Conservation (phyloP, 1,284 basidiomycete species). For the Pulchroboletus neoregius region DNA sequence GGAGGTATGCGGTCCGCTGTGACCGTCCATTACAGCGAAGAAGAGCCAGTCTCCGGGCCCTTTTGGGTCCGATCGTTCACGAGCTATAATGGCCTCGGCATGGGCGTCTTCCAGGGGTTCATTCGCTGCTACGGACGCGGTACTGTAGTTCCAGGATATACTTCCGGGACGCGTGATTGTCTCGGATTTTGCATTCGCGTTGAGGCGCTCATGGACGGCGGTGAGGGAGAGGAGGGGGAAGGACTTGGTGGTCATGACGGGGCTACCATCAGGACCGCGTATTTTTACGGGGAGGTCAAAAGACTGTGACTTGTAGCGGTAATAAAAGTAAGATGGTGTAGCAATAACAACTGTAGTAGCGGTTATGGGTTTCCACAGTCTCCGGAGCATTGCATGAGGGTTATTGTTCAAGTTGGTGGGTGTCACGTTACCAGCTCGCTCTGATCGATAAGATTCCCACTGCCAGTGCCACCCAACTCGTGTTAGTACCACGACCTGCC, state of each 20-base stretch:
- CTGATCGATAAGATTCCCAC: constrained; percentile 29
- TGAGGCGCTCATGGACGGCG: constrained; percentile 57
- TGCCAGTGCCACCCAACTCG: constrained; percentile 19
- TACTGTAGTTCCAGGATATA: constrained; percentile 69
- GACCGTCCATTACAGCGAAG: constrained; percentile 92
- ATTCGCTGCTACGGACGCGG: constrained; percentile 79
- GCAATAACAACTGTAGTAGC: constrained; percentile 40
- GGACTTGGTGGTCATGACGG: constrained; percentile 47
- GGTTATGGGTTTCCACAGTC: constrained; percentile 57
- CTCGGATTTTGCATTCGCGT: constrained; percentile 49
- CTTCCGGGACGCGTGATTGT: constrained; percentile 47
- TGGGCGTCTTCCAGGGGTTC: constrained; percentile 88
- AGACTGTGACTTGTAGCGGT: constrained; percentile 37
- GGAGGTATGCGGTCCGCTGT: constrained; percentile 79
- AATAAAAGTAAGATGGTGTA: constrained; percentile 44
- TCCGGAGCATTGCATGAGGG: background rate
- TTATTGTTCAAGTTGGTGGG: constrained; percentile 11
- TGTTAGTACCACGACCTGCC: constrained; percentile 23
- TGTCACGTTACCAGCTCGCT: too few relatives aligned
- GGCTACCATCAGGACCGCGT: constrained; percentile 56
- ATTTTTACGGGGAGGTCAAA: constrained; percentile 57
- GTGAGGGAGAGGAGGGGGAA: constrained; percentile 57
- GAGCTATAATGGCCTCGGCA: constrained; percentile 65
- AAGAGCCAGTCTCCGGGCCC: constrained; percentile 73
- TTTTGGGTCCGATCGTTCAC: constrained; percentile 53